A percentile compares a stretch with the other conserved stretches of the same genome.
These are phyloP conservation scores for Trifolium fragiferum DNA, from an alignment of 306 rosid genomes.

Conservation along the genomic window DNA sequence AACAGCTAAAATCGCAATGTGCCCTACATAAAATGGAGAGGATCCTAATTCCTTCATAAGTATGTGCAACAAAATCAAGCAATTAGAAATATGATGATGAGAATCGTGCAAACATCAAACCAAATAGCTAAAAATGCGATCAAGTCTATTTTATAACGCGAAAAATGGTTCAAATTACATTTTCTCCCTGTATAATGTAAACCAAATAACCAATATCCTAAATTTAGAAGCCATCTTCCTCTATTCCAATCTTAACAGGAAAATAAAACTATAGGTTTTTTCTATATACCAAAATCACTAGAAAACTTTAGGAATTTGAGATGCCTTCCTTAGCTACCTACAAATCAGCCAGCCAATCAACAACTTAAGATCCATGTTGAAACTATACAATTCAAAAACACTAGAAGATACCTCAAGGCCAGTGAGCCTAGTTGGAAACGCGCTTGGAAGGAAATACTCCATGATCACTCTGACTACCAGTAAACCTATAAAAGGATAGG, in stretches of 20 bases:
- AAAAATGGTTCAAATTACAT: conserved; percentile 49
- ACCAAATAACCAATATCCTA: conserved; percentile 47
- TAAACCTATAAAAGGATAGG: conserved; percentile 59
- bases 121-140: not conserved
- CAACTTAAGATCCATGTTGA: conserved; percentile 47
- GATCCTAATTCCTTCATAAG: too few species aligned
- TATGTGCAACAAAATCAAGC: too few species aligned
- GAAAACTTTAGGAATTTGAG: conserved; percentile 44
- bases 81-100: not conserved
- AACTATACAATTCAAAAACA: conserved; percentile 69
- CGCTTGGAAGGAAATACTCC: conserved; percentile 64
- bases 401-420: conserved; percentile 48
- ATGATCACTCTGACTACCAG: conserved; percentile 86
- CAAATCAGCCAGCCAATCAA: conserved; percentile 42
- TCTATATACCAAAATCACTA: conserved; percentile 8
- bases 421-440: conserved; percentile 51
- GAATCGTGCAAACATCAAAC: not conserved
- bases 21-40: too few species aligned
- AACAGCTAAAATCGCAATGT: not conserved
- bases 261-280: conserved; percentile 36
- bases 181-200: conserved; percentile 58
- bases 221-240: conserved; percentile 60
- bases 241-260: conserved; percentile 46
- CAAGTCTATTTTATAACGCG: conserved; percentile 43
- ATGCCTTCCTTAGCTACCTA: conserved; percentile 66